Base-by-base conservation (phyloP, 2,329 filamentous ascomycete species). In the Cyphellophora europaea region DNA sequence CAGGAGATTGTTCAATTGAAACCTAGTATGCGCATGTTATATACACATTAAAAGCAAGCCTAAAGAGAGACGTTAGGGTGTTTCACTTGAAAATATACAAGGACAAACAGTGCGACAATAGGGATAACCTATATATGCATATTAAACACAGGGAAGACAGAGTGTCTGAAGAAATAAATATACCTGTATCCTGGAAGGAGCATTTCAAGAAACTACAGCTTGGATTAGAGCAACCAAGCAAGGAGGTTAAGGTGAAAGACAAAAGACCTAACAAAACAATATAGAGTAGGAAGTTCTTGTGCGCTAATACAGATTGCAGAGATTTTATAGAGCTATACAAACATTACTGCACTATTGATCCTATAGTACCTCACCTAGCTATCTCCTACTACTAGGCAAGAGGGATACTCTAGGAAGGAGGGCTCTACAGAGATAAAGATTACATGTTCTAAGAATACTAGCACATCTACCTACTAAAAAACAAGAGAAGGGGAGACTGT, bases 261-360 rank as follows among this genome's bases (percentile, higher is more conserved):
- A 25, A 25, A n/a, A 25, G n/a, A n/a, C n/a, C n/a, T n/a, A n/a
- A n/a, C n/a, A 25, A 25, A 25, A 25, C 21, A 8, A 25, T 25
- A 25, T 25, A 8, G 8, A 8, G 21, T n/a, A 25, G n/a, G n/a
- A 8, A 25, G 8, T 25, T 25, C 21, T 25, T 8, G n/a, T 25
- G 21, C 21, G n/a, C 8, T 25, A 25, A 25, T 25, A 25, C 8
- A 8, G n/a, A 25, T n/a, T 25, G n/a, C 21, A 8, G 8, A 8
- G 8, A 8, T 8, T 25, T 25, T 25, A 8, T 25, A 8, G n/a
- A 8, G n/a, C n/a, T n/a, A 8, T 25, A 25, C n/a, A 8, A 25
- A 25, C n/a, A 25, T 25, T n/a, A 8, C 8, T 25, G n/a, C 21
- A 25, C 8, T 25, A 25, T 25, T 25, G n/a, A 25, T n/a, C 21